Base-by-base conservation (phyloP, 148 eudicot genomes). In the Diospyros kaki region DNA sequence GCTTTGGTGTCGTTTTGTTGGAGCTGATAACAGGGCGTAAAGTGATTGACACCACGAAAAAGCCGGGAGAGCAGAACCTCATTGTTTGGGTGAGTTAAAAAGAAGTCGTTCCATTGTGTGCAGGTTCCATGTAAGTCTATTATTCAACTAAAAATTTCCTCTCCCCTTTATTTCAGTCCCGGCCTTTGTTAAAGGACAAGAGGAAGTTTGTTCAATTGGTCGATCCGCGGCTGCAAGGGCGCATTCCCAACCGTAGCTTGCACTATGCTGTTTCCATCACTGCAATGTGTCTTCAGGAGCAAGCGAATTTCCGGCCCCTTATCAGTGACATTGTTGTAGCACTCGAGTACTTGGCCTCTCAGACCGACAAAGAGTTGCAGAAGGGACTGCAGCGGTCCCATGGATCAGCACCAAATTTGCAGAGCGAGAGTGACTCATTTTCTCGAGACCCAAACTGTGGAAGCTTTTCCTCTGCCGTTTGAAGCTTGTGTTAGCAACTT, bases 1-100 rank as follows among this genome's bases (percentile, higher is more conserved):
- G 92, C 85, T 93, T 93, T 76, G 95, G 98, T 17, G 96, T 94
- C 2, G 91, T 94, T 59, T 75, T 94, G 62, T 74, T 94, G 81
- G 98, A 91, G 83, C 80, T 93, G 58, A 83, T 93, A 51, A 85
- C 90, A 0, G 98, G 98, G 56, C 83, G 89, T 67, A 91, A 68
- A 79, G 98, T 88, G 2, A 85, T 79, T 39, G 96, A 93, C 64
- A 2, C 65, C 66, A 44, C 77, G 0, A 85, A 71, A 77, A 81
- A 69, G 40, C 80, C 80, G 0, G 87, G 85, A 46, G 83, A 89
- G 64, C 96, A 89, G 75, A 89, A 84, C 78, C 86, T 93, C 38
- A 80, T 89, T 38, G 87, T 77, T 69, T 89, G 93, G 96, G 97
- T 93, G 71, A 89, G 86, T 86, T 70, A n/a, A 28, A 64, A 14